phyloP scores from a whole-genome alignment of 805 yeast genomes.

The Yarrowia yakushimensis region DNA sequence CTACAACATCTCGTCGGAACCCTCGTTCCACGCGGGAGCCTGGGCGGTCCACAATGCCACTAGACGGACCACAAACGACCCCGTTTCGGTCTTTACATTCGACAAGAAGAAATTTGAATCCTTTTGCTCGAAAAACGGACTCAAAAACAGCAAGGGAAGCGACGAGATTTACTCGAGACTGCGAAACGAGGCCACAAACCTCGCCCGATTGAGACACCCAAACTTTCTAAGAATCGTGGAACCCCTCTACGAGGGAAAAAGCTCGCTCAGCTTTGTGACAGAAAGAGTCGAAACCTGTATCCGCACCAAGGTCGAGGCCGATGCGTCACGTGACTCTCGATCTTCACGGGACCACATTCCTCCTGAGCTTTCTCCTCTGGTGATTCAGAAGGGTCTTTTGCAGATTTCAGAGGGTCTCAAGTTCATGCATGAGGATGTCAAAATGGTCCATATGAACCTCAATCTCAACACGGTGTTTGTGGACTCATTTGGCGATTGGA shows the following conservation, averaged over 20 bases:
- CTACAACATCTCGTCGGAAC: slow-evolving; percentile 66
- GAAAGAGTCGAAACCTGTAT: slow-evolving; percentile 68
- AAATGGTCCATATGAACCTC: slow-evolving; percentile 70
- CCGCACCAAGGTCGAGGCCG: slow-evolving; percentile 42
- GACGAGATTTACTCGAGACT: slow-evolving; percentile 66
- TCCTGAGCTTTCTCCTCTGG: slow-evolving; percentile 62
- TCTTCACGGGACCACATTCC: slow-evolving; percentile 29
- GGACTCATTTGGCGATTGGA: slow-evolving; percentile 87
- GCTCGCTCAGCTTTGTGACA: slow-evolving; percentile 74
- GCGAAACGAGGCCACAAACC: slow-evolving; percentile 61
- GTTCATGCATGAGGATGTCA: slow-evolving; percentile 75
- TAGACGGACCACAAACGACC: slow-evolving; percentile 45
- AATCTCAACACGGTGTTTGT: slow-evolving; percentile 75
- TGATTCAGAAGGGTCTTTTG: slow-evolving; percentile 74
- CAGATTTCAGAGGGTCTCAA: slow-evolving; percentile 75
- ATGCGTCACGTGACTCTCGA: slow-evolving; percentile 31
- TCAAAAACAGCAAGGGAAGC: slow-evolving; percentile 47
- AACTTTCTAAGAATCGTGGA: slow-evolving; percentile 78
- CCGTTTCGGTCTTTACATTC: slow-evolving; percentile 79
- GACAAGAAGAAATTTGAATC: slow-evolving; percentile 74
- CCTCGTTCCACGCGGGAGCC: slow-evolving; percentile 69
- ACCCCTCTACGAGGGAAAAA: slow-evolving; percentile 82
- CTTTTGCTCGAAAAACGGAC: slow-evolving; percentile 49
- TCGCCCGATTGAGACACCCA: slow-evolving; percentile 87
- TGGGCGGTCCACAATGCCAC: slow-evolving; percentile 89